phyloP scores from a whole-genome alignment of 2,329 filamentous ascomycete genomes.

The Hypomyces perniciosus region DNA sequence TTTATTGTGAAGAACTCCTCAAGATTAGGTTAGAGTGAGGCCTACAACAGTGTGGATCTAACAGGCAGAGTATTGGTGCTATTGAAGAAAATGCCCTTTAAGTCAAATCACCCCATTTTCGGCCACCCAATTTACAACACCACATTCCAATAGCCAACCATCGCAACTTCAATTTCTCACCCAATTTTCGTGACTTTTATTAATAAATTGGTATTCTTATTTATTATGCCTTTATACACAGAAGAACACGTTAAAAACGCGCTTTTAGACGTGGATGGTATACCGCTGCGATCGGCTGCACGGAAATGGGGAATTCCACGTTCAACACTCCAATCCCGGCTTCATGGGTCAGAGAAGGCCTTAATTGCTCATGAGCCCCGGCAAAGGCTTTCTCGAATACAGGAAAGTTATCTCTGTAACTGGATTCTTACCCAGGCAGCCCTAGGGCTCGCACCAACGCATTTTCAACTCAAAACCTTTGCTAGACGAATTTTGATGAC shows the following conservation, averaged over 20 bases:
- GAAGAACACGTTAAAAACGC: background rate
- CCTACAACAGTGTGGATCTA: too few relatives aligned
- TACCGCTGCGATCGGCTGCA: background rate
- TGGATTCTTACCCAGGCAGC: constrained; percentile 3
- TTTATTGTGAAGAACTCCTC: too few relatives aligned
- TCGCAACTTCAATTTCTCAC: too few relatives aligned
- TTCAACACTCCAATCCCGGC: background rate
- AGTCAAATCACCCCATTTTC: too few relatives aligned
- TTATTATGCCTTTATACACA: background rate
- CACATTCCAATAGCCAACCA: too few relatives aligned
- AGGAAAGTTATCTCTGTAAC: constrained; percentile 4
- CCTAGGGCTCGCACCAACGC: background rate
- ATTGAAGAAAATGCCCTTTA: too few relatives aligned
- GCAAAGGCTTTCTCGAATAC: constrained; percentile 4
- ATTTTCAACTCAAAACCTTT: constrained; percentile 4
- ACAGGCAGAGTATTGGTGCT: too few relatives aligned
- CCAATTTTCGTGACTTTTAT: too few relatives aligned
- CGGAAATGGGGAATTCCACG: background rate
- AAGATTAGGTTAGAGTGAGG: too few relatives aligned
- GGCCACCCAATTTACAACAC: too few relatives aligned
- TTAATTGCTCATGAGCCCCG: background rate
- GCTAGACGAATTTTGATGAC: background rate
- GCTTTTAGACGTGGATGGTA: constrained; percentile 21
- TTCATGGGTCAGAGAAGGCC: background rate
- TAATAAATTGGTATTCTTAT: too few relatives aligned